These are phyloP conservation scores for Vaccinium myrtillus DNA, from an alignment of 148 eudicot species.

Conservation along the genomic window DNA sequence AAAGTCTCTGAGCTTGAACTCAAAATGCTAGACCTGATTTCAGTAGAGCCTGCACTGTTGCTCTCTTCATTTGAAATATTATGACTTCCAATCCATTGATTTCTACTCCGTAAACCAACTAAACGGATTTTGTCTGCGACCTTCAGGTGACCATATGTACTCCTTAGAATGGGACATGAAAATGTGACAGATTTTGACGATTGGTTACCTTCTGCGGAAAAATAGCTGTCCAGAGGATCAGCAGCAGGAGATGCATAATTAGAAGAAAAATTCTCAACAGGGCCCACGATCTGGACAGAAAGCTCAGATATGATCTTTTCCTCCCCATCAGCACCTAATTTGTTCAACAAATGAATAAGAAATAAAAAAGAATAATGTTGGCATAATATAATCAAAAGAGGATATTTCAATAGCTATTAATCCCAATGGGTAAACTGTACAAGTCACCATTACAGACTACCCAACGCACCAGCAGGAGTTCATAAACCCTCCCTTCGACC, in stretches of 20 bases:
- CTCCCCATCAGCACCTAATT: constrained; percentile 18
- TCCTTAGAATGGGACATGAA: constrained; percentile 34
- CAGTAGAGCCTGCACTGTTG: constrained; percentile 14
- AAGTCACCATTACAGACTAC: neutral
- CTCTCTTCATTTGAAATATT: constrained; percentile 19
- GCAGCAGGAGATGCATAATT: constrained; percentile 27
- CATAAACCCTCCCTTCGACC: neutral
- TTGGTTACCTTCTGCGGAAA: constrained; percentile 17
- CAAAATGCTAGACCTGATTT: constrained; percentile 19
- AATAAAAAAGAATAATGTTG: neutral
- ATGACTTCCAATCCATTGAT: constrained; percentile 11
- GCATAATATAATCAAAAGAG: neutral
- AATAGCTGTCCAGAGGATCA: constrained; percentile 27
- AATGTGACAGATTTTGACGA: constrained; percentile 19
- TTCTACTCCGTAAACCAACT: constrained; percentile 17
- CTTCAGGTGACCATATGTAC: constrained; percentile 42
- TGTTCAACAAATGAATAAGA: constrained; percentile 1
- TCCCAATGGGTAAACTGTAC: neutral
- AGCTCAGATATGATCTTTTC: constrained; percentile 28
- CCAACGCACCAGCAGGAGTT: neutral
- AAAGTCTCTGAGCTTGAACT: constrained; percentile 21
- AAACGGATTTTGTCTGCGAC: constrained; percentile 18
- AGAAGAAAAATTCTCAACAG: constrained; percentile 35
- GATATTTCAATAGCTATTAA: neutral
- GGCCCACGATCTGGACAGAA: constrained; percentile 21